Conservation (phyloP, 169 alveolate species). For the Plasmodium fragile region DNA sequence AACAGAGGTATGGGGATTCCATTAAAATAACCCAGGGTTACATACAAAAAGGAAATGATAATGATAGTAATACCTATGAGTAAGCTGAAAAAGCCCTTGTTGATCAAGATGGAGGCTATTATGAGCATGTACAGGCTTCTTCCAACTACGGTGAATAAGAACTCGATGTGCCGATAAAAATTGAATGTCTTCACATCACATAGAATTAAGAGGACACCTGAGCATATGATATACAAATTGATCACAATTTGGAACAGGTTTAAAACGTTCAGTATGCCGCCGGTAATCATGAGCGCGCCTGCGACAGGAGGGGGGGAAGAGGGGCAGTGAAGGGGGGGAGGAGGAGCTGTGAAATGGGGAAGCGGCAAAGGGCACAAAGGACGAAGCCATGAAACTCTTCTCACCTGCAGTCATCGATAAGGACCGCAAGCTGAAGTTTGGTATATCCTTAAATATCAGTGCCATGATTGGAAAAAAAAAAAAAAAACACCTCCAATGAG, state of each 20-base stretch:
- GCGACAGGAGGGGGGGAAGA: neutral
- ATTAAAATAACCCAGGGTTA: constrained; percentile 41
- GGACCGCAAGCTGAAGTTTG: constrained; percentile 40
- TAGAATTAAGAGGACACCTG: constrained; percentile 50
- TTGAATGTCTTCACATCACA: constrained; percentile 56
- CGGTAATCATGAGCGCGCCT: constrained; percentile 48
- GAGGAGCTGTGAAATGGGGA: neutral
- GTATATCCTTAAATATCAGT: constrained; percentile 6
- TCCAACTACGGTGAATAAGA: constrained; percentile 66
- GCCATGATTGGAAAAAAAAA: constrained; percentile 38
- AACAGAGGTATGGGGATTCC: constrained; percentile 40
- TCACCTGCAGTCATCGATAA: constrained; percentile 48
- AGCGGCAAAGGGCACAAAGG: neutral
- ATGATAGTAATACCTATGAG: constrained; percentile 21
- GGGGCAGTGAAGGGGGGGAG: neutral
- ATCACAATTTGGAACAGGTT: constrained; percentile 45
- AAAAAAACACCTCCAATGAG: neutral
- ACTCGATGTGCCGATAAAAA: constrained; percentile 39
- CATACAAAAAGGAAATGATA: constrained; percentile 16
- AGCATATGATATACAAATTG: constrained; percentile 32
- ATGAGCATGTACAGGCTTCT: constrained; percentile 56
- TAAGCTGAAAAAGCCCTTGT: constrained; percentile 20
- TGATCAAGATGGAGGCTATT: constrained; percentile 39
- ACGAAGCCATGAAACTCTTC: neutral
- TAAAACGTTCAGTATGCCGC: constrained; percentile 44